Base-by-base conservation (phyloP, 805 yeast genomes). In the Teunomyces panamensis region DNA sequence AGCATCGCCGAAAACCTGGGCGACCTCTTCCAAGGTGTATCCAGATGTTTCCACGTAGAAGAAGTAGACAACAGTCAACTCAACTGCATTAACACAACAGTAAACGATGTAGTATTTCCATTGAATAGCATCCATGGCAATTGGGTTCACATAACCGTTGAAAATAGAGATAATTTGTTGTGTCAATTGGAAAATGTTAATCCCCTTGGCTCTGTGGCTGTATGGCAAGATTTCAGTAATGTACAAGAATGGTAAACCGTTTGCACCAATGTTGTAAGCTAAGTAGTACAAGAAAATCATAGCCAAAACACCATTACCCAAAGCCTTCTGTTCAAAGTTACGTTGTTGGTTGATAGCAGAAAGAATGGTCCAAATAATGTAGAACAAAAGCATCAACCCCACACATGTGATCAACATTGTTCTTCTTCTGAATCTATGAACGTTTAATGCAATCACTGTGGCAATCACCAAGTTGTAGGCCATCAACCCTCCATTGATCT, bases 401-500 rank as follows among this genome's bases (percentile, higher is more conserved):
- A 68, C 51, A 33, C 77, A 70, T 10, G 59, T 42, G 43, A 74
- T 47, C 52, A 73, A 69, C 47, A 65, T 48, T 0, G 63, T 52
- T 58, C 78, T 65, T 59, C 79, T 67, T 39, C 58, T 69, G 48
- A 71, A 56, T 17, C 47, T 28, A 26, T 48, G 45, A 30, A 54
- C 52, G n/a, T 55, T 45, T 6, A 54, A 44, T 8, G 68, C 62
- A 47, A 57, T 56, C 9, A 47, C 43, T 35, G 49, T 39, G 8
- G 70, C 57, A 44, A 64, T 51, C 17, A 62, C 66, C 53, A 72
- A 71, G 65, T 77, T 77, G 60, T 68, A 78, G 49, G 75, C 62
- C 73, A 70, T 73, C 52, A 78, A 69, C 49, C 75, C 73, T 47
- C 79, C 83, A 58, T 80, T 79, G 58, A 79, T 71, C 44, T 74